Conservation (phyloP, 306 rosid genomes). For the Ormosia semicastrata region DNA sequence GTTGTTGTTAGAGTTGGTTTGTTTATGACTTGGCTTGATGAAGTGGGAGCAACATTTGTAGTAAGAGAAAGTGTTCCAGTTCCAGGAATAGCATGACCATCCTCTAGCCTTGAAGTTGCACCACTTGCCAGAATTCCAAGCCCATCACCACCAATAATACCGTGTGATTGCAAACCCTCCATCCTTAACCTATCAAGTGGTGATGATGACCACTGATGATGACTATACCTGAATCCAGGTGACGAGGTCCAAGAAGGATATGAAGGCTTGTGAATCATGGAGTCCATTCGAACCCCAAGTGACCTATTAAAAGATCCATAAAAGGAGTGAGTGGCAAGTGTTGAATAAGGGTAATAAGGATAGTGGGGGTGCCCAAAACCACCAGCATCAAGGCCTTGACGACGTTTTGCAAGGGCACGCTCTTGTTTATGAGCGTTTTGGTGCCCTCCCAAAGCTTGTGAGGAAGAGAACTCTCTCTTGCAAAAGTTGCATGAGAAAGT, state of each 20-base stretch:
- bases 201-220: constrained; percentile 12
- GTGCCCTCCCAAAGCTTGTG: constrained; percentile 86
- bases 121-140: background rate
- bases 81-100: background rate
- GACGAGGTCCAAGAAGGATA: constrained; percentile 29
- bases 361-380: constrained; percentile 28
- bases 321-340: constrained; percentile 22
- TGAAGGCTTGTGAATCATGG: constrained; percentile 62
- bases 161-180: constrained; percentile 19
- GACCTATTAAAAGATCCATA: constrained; percentile 40
- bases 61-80: background rate
- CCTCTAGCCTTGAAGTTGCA: background rate
- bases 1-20: background rate
- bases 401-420: constrained; percentile 65
- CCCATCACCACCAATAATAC: background rate
- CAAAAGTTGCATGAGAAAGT: constrained; percentile 69
- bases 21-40: background rate
- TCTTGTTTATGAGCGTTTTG: constrained; percentile 86
- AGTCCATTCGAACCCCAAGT: constrained; percentile 58
- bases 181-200: constrained; percentile 19
- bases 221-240: constrained; percentile 8
- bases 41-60: background rate
- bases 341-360: constrained; percentile 43
- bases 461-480: constrained; percentile 65
- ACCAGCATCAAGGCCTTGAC: constrained; percentile 43